phyloP scores from a whole-genome alignment of 306 rosid species.

The Cercis canadensis region DNA sequence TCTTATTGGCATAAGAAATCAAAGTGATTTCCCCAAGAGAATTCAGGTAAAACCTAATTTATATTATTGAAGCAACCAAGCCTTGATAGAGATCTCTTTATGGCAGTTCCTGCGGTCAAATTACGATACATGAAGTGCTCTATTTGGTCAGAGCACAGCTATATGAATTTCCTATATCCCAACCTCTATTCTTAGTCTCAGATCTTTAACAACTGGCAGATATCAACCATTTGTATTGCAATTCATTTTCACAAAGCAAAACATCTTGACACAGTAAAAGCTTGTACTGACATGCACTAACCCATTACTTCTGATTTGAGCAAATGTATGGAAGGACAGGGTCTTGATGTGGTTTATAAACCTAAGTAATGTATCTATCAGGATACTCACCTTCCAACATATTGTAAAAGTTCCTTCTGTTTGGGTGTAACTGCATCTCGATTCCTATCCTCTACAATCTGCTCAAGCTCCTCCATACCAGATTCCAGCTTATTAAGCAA shows the following conservation, averaged over 20 bases:
- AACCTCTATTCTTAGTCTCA: constrained; percentile 17
- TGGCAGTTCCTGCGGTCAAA: neutral
- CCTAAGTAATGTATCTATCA: constrained; percentile 1
- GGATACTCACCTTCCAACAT: constrained; percentile 80
- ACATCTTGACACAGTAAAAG: constrained; percentile 17
- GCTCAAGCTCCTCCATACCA: constrained; percentile 88
- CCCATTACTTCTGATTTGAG: constrained; percentile 24
- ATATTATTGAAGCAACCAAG: constrained; percentile 25
- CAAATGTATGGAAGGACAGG: constrained; percentile 2
- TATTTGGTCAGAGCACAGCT: neutral
- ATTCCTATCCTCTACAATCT: constrained; percentile 73
- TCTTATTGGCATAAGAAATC: constrained; percentile 31
- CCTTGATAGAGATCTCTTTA: constrained; percentile 23
- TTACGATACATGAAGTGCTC: constrained; percentile 10
- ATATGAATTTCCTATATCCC: neutral
- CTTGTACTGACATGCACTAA: neutral
- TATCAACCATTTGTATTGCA: neutral
- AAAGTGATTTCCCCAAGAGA: constrained; percentile 23
- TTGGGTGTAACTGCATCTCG: constrained; percentile 80
- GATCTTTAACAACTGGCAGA: neutral
- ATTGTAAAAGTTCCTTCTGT: constrained; percentile 92
- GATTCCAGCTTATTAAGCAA: constrained; percentile 79
- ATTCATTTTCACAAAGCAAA: constrained; percentile 3
- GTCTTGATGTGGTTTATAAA: constrained; percentile 17
- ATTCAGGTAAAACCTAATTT: constrained; percentile 15